Percentiles rank a stretch among this genome's conserved stretches.
Evolutionary conservation across 768 basidiomycete species (phyloP).

Genomic region (Rhodosporidiobolus sp.): DNA sequence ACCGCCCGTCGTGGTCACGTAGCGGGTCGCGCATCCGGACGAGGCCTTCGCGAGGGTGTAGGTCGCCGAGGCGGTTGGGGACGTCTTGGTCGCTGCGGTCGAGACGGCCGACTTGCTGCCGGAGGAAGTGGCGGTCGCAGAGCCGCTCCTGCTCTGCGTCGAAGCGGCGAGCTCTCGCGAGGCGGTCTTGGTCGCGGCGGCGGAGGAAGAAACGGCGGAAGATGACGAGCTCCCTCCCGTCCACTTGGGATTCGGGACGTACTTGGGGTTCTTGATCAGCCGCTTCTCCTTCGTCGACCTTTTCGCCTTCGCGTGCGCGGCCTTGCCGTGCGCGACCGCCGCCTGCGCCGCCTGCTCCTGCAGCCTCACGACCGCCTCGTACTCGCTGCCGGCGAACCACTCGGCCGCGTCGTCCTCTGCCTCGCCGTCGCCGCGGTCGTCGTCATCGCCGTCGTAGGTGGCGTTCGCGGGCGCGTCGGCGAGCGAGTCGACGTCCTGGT

Average conservation of each 20-base stretch:
- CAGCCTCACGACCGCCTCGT: not conserved
- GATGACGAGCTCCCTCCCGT: not conserved
- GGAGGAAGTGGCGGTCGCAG: not conserved
- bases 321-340: not conserved
- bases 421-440: not conserved
- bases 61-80: not conserved
- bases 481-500: not conserved
- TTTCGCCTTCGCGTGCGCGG: no score
- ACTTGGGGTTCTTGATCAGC: slow-evolving; percentile 22
- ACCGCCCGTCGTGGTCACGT: slow-evolving; percentile 22
- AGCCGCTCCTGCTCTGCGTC: not conserved
- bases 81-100: slow-evolving; percentile 1
- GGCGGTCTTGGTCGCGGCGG: slow-evolving; percentile 6
- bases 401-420: slow-evolving; percentile 1
- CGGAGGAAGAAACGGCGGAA: not conserved
- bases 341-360: not conserved
- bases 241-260: slow-evolving; percentile 27
- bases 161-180: not conserved
- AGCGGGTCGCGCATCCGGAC: slow-evolving; percentile 13
- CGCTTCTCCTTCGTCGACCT: not conserved
- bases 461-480: no score
- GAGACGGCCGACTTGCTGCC: not conserved
- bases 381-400: not conserved
- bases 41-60: slow-evolving; percentile 13
- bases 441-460: not conserved